Base-by-base conservation (phyloP, 2,329 filamentous ascomycete species). In the Leptographium lundbergii region DNA sequence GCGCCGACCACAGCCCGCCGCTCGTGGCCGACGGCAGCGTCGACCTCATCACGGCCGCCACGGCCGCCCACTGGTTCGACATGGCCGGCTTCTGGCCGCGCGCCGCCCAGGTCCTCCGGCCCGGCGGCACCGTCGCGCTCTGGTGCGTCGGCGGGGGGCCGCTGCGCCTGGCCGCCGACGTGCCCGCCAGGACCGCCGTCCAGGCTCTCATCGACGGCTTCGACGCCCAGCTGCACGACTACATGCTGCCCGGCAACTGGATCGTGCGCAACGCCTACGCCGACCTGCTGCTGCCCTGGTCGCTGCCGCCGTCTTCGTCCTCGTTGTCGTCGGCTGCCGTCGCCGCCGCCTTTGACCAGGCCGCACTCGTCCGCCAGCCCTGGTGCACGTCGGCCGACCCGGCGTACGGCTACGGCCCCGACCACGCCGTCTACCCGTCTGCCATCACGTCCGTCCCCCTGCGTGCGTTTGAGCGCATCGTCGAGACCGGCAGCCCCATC, bases 31-130 rank as follows among this genome's bases (percentile, higher is more conserved):
- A 69, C 50, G 61, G 61, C 50, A 69, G 67, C 57, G 73, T 81
- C 10, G 79, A 81, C 64, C 67, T 81, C n/a, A 70, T 81, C 61
- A 76, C 73, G 0, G 74, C 74, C 10, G 76, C 76, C 0, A 78
- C 72, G 3, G 74, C 77, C 0, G 77, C 78, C 0, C 81, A 84
- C 66, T 84, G 81, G 81, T 82, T 84, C 68, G 73, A 83, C 63
- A 74, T 82, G 73, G 62, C 69, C 0, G 58, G 59, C 0, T 82
- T 83, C 68, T 83, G 77, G 74, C 54, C 61, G 3, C 67, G 69
- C 0, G 80, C 78, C 0, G 75, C 74, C 0, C 68, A 69, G 14
- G 67, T 77, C 1, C 68, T 84, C 7, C 75, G 73, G 61, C 77
- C 78, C 0, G 76, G 75, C n/a, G 81, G 80, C 25, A 81, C 73